Base-by-base conservation (phyloP, 192 early-diverging fungal species). In the Cetraspora pellucida region DNA sequence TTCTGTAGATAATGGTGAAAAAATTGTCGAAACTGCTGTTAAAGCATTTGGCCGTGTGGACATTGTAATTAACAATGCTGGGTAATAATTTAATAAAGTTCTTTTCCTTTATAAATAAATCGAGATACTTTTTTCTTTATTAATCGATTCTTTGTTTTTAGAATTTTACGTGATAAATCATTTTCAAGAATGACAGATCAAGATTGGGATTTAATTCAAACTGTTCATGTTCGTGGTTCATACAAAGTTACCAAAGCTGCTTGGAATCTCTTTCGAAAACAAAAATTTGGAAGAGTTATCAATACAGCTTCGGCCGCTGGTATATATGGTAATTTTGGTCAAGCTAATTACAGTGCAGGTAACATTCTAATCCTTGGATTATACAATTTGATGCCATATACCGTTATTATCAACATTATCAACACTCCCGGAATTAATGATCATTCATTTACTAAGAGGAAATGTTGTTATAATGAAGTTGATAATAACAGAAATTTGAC, bases 261-360 rank as follows among this genome's bases (percentile, higher is more conserved):
- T 1, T 99, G 97, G 97, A 90, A 91, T 44, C 85, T 94, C 78
- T 95, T 99, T 89, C 90, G 90, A 72, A 95, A 97, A 87, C 97
- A 98, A 79, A 96, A 96, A 79, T 99, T 85, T 72, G 97, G 97
- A 57, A 89, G 95, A 74, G 91, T 90, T 54, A 82, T 84, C 73
- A 84, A 84, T 78, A 82, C 81, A 76, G 92, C 97, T 16, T 98
- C 96, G 60, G 96, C 96, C 60, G 96, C 98, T 59, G 98, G 98
- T 73, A 92, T 99, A 71, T 99, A 99, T 82, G 98, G 98, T 72
- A 99, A 98, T 89, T 98, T 97, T 89, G 98, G 98, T 58, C 88
- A 89, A 77, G 82, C 91, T 46, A 96, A 96, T 87, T 96, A 96
- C 80, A 84, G 88, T 68, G 83, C 93, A 67, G 91, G 90, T 91